These are phyloP conservation scores for Elaeagnus macrophylla DNA, from an alignment of 306 rosid genomes.

Conservation along the genomic window DNA sequence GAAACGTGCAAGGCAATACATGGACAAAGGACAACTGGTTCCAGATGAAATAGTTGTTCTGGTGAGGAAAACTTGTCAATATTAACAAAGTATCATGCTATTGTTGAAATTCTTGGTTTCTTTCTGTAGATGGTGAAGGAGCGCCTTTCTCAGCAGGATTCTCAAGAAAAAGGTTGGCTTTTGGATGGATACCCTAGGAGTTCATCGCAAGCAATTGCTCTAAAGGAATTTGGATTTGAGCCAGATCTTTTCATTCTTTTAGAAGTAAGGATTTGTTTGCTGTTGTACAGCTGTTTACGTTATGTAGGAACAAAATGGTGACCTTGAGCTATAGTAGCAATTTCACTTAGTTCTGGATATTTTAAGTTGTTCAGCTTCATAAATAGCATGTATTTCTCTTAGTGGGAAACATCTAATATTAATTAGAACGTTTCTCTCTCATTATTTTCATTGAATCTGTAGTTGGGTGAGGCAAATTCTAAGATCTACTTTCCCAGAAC, in stretches of 20 bases:
- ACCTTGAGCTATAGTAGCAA: too few species aligned
- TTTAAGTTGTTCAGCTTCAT: too few species aligned
- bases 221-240: slow-evolving; percentile 44
- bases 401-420: background rate
- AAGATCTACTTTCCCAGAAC: background rate
- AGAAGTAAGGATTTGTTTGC: slow-evolving; percentile 38
- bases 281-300: background rate
- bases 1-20: slow-evolving; percentile 56
- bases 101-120: slow-evolving; percentile 18
- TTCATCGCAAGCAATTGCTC: slow-evolving; percentile 78
- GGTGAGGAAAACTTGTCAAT: slow-evolving; percentile 31
- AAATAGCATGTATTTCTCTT: too few species aligned
- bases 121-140: slow-evolving; percentile 76
- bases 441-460: background rate
- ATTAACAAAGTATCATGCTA: slow-evolving; percentile 8
- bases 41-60: slow-evolving; percentile 82
- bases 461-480: background rate
- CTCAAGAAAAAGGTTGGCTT: slow-evolving; percentile 79
- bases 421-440: background rate
- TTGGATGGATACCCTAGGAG: slow-evolving; percentile 97
- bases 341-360: too few species aligned
- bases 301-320: background rate
- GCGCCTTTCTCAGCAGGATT: slow-evolving; percentile 58
- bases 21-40: slow-evolving; percentile 84
- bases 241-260: slow-evolving; percentile 78